Evolutionary conservation across 2,329 filamentous ascomycete genomes (phyloP).

Genomic region (Fusarium albosuccineum): DNA sequence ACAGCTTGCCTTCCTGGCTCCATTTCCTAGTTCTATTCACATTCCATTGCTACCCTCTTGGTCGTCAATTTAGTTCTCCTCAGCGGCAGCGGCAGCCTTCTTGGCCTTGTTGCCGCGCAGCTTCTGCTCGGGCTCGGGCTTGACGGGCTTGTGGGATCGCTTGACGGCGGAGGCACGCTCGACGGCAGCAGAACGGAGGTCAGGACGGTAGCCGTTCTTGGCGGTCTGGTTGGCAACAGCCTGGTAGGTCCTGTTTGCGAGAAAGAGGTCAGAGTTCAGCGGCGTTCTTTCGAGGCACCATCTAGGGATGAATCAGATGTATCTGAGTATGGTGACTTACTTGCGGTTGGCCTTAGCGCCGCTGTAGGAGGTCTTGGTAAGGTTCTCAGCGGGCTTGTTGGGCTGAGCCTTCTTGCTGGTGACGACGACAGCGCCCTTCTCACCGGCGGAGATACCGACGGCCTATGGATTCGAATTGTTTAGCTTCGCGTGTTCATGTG

Average conservation of each 20-base stretch:
- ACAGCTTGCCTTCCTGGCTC: slow-evolving; percentile 39
- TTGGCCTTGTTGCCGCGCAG: slow-evolving; percentile 82
- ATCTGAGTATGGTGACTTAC: slow-evolving; percentile 47
- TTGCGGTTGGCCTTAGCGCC: slow-evolving; percentile 82
- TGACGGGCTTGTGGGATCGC: slow-evolving; percentile 81
- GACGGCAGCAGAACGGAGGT: slow-evolving; percentile 83
- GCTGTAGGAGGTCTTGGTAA: slow-evolving; percentile 76
- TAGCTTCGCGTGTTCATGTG: slow-evolving; percentile 34
- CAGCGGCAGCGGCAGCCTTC: slow-evolving; percentile 71
- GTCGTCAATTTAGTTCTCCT: slow-evolving; percentile 49
- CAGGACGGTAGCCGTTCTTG: slow-evolving; percentile 86
- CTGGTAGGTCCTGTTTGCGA: slow-evolving; percentile 80
- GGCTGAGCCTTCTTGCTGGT: slow-evolving; percentile 84
- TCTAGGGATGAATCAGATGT: too few species aligned
- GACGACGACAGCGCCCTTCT: slow-evolving; percentile 85
- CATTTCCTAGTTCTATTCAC: slow-evolving; percentile 36
- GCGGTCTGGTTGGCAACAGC: slow-evolving; percentile 84
- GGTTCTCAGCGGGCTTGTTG: slow-evolving; percentile 79
- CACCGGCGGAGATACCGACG: slow-evolving; percentile 79
- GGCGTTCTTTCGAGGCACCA: background rate
- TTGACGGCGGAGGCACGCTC: slow-evolving; percentile 89
- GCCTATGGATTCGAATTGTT: slow-evolving; percentile 67
- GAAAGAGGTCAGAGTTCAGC: slow-evolving; percentile 41
- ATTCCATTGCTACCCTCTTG: slow-evolving; percentile 32
- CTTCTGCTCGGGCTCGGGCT: slow-evolving; percentile 81